Base-by-base conservation (phyloP, 139 green algal genomes). In the Closterium sp. region DNA sequence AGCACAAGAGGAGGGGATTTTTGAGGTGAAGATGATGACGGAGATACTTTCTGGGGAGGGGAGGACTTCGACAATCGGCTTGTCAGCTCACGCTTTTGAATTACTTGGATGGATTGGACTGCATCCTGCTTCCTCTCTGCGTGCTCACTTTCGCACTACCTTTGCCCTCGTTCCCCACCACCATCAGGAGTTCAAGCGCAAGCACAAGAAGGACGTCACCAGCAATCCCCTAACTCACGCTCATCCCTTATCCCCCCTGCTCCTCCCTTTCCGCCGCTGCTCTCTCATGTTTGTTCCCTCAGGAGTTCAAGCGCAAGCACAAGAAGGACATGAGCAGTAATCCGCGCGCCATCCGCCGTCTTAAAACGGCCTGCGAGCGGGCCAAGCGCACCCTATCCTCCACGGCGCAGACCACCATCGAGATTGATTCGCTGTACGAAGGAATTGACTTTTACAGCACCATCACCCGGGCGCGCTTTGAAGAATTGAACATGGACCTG, bases 401-500 rank as follows among this genome's bases (percentile, higher is more conserved):
- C 70, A 96, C 95, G 87, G 96, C 97, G 9, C 98, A 99, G 95
- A 98, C 98, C 27, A 97, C 96, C 87, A 97, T 99, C 73, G 98
- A 99, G 96, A 97, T 99, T 30, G 98, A 99, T 94, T 97, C 97
- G 7, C 96, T 99, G 87, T 98, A 96, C 89, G 98, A 99, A 95
- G 98, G 98, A 91, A 93, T 99, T 5, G 98, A 99, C 96, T 99
- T 99, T 93, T 98, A 98, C 96, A 97, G 96, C 70, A 97, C 96
- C 92, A 98, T 99, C 95, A 99, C 98, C 11, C 96, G 98, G 31
- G 98, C 98, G 1, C 96, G 98, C 62, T 99, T 99, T 89, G 98
- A 99, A 97, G 98, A 99, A 97, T 95, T 99, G 32, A 97, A 97
- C 97, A 99, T 99, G 98, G 98, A 99, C 96, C 94, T 99, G 90